Percentiles rank a stretch among this genome's conserved stretches.
Conservation (phyloP, 2,329 filamentous ascomycete species). For the Aureobasidium zeae region DNA sequence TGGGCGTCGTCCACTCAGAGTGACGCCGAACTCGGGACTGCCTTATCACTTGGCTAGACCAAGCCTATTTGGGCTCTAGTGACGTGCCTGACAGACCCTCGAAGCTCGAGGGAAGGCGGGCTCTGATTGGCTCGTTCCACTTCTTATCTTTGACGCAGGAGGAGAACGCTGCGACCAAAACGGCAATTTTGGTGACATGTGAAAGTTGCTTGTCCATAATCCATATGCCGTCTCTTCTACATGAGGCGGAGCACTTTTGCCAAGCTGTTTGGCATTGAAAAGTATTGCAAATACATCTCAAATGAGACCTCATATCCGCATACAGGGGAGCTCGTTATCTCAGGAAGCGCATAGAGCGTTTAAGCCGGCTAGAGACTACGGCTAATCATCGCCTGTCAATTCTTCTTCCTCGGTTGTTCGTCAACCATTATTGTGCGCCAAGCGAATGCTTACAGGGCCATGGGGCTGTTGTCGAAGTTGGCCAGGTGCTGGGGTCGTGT, state of each 20-base stretch:
- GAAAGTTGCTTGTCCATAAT: constrained; percentile 9
- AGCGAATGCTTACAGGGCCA: too few relatives aligned
- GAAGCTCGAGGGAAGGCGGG: constrained; percentile 1
- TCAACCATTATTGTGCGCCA: too few relatives aligned
- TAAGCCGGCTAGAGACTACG: too few relatives aligned
- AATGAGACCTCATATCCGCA: too few relatives aligned
- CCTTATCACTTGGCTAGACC: constrained; percentile 7
- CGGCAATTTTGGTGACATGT: constrained; percentile 11
- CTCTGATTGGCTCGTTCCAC: background rate
- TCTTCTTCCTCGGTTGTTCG: too few relatives aligned
- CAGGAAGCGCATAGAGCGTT: too few relatives aligned
- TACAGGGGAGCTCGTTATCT: too few relatives aligned
- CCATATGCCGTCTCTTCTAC: constrained; percentile 6
- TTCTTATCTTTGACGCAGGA: constrained; percentile 14
- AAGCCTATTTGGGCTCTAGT: background rate
- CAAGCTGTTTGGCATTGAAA: constrained; percentile 7
- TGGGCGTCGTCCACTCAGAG: constrained; percentile 13
- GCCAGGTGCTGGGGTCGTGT: too few relatives aligned
- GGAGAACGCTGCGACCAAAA: too few relatives aligned
- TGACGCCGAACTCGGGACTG: constrained; percentile 1
- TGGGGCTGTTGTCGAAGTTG: too few relatives aligned
- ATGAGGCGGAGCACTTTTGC: constrained; percentile 5
- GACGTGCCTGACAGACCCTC: background rate
- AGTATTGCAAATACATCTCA: background rate
- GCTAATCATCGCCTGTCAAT: too few relatives aligned